A percentile compares a stretch with the other conserved stretches of the same genome.
These are phyloP conservation scores for Sphaceloma murrayae DNA, from an alignment of 2,329 filamentous ascomycete genomes.

Conservation along the genomic window DNA sequence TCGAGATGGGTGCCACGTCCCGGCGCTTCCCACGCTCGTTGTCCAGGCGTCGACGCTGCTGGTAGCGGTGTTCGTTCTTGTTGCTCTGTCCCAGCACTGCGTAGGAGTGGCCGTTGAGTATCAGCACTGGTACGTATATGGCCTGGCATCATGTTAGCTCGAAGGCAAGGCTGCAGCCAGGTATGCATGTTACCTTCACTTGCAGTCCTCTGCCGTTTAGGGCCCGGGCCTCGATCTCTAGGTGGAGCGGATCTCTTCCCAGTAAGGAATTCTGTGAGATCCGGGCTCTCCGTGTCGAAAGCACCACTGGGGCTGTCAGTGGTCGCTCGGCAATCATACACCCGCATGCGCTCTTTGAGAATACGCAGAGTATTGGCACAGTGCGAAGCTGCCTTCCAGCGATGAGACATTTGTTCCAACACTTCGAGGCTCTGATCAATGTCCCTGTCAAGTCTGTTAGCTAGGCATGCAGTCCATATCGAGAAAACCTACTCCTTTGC, in stretches of 20 bases:
- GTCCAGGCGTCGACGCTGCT: too few species aligned
- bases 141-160: too few species aligned
- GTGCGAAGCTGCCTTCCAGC: constrained; percentile 11
- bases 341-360: constrained; percentile 6
- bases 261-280: not conserved
- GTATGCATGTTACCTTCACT: too few species aligned
- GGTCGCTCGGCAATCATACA: not conserved
- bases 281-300: constrained; percentile 1
- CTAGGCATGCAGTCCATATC: not conserved
- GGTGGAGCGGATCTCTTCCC: not conserved
- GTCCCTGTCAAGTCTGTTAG: not conserved
- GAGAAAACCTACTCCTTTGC: constrained; percentile 20
- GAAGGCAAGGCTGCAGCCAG: too few species aligned
- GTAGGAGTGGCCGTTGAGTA: too few species aligned
- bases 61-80: too few species aligned
- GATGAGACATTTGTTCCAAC: not conserved
- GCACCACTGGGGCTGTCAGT: not conserved
- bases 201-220: constrained; percentile 1
- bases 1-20: too few species aligned
- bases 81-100: too few species aligned
- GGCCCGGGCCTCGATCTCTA: not conserved
- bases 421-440: constrained; percentile 7
- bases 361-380: constrained; percentile 5
- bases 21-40: not conserved
- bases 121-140: too few species aligned